phyloP scores from a whole-genome alignment of 352 stramenopile species.

The Phytopythium sindhum region DNA sequence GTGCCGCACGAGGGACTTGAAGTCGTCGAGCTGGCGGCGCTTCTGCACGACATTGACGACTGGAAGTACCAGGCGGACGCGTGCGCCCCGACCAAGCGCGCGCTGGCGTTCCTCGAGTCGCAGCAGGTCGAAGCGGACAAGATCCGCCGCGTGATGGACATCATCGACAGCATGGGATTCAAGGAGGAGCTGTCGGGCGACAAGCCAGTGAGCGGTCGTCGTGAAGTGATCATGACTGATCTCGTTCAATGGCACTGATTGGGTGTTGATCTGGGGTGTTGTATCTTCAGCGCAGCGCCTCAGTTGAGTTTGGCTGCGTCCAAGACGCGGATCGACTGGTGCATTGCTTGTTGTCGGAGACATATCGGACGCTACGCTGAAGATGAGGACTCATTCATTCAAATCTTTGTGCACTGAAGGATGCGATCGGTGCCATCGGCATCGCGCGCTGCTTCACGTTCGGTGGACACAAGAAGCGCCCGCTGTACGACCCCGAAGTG shows the following conservation, averaged over 20 bases:
- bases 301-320: conserved; percentile 81
- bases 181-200: conserved; percentile 69
- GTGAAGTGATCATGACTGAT: background rate
- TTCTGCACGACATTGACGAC: conserved; percentile 91
- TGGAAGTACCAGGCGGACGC: conserved; percentile 79
- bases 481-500: conserved; percentile 73
- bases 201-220: conserved; percentile 10
- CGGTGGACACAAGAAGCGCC: conserved; percentile 77
- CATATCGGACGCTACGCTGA: too few relatives aligned
- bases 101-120: conserved; percentile 49
- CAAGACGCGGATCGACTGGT: conserved; percentile 88
- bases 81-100: conserved; percentile 52
- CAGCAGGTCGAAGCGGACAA: conserved; percentile 45
- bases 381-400: background rate
- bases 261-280: background rate
- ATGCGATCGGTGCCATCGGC: conserved; percentile 89
- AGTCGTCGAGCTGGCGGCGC: conserved; percentile 78
- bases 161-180: conserved; percentile 83
- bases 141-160: conserved; percentile 69
- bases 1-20: conserved; percentile 55
- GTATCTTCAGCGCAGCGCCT: conserved; percentile 23
- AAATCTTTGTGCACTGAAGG: conserved; percentile 23
- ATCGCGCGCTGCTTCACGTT: conserved; percentile 91
- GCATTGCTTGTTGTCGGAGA: conserved; percentile 1
- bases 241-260: background rate